phyloP scores from a whole-genome alignment of 192 early-diverging fungal genomes.

The Coemansia sp. region DNA sequence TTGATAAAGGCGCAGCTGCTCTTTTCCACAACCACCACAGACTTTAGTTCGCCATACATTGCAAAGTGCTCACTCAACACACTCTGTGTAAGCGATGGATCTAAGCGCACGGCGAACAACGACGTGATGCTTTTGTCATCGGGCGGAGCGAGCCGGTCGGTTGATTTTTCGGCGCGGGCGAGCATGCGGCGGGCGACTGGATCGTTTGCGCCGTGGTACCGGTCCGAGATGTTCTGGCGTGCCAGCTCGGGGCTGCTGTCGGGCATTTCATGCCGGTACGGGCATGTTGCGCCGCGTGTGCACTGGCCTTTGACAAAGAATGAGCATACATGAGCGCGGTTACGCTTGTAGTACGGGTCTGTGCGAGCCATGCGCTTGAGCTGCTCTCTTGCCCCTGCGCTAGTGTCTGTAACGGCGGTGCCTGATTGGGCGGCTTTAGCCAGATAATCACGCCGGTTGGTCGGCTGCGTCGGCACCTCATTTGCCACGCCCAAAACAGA shows the following conservation, averaged over 20 bases:
- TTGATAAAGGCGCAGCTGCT: constrained; percentile 90
- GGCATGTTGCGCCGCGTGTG: constrained; percentile 91
- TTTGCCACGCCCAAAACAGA: constrained; percentile 69
- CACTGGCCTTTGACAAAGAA: constrained; percentile 96
- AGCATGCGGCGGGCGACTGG: constrained; percentile 88
- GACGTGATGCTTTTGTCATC: constrained; percentile 81
- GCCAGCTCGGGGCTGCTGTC: constrained; percentile 72
- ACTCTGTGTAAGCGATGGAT: constrained; percentile 63
- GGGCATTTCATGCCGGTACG: constrained; percentile 94
- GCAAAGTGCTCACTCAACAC: constrained; percentile 74
- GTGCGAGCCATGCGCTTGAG: constrained; percentile 81
- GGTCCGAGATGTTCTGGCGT: constrained; percentile 91
- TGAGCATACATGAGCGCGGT: constrained; percentile 87
- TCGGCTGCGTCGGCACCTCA: constrained; percentile 78
- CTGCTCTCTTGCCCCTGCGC: constrained; percentile 50
- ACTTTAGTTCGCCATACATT: constrained; percentile 86
- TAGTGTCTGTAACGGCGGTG: constrained; percentile 26
- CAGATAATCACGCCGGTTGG: constrained; percentile 87
- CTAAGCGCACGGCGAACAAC: constrained; percentile 81
- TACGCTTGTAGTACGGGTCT: constrained; percentile 90
- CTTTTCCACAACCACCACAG: constrained; percentile 75
- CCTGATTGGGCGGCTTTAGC: constrained; percentile 65
- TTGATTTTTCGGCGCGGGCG: constrained; percentile 54
- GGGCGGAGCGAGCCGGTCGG: constrained; percentile 58
- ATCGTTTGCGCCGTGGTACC: constrained; percentile 93